phyloP scores from a whole-genome alignment of 208 protist species.

The Trypanosoma boissoni region DNA sequence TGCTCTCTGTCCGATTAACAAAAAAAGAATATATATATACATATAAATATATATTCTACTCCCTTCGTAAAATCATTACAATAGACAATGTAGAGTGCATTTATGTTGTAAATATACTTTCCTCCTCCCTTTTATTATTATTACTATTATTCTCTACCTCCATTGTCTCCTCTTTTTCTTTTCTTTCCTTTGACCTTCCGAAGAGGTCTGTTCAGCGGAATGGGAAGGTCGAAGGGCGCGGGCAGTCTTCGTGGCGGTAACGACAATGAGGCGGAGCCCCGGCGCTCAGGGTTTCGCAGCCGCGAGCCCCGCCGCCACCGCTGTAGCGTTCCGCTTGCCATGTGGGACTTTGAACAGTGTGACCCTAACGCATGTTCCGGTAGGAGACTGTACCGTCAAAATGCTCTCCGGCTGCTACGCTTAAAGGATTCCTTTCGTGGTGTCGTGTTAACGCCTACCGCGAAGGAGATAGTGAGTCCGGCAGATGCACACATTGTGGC shows the following conservation, averaged over 20 bases:
- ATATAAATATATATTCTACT: no score
- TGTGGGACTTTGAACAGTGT: slow-evolving; percentile 99
- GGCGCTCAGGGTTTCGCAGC: slow-evolving; percentile 22
- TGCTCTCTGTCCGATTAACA: no score
- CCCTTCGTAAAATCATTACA: no score
- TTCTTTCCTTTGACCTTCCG: background rate
- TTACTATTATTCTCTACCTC: slow-evolving; percentile 11
- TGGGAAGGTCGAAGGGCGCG: slow-evolving; percentile 1
- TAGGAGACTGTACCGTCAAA: slow-evolving; percentile 90
- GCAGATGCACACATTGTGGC: slow-evolving; percentile 90
- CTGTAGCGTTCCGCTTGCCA: slow-evolving; percentile 87
- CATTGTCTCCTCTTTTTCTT: background rate
- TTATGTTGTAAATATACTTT: background rate
- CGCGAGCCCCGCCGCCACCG: slow-evolving; percentile 48
- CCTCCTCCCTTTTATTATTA: background rate
- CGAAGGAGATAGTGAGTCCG: slow-evolving; percentile 91
- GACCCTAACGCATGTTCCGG: slow-evolving; percentile 98
- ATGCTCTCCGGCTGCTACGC: slow-evolving; percentile 86
- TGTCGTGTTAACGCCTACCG: slow-evolving; percentile 95
- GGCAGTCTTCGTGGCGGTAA: background rate
- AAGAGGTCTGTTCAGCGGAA: background rate
- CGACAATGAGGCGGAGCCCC: slow-evolving; percentile 19
- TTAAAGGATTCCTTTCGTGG: slow-evolving; percentile 91
- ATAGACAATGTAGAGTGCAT: background rate
- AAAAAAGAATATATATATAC: no score